Conservation (phyloP, 2,329 filamentous ascomycete genomes). For the Ustulina deusta region DNA sequence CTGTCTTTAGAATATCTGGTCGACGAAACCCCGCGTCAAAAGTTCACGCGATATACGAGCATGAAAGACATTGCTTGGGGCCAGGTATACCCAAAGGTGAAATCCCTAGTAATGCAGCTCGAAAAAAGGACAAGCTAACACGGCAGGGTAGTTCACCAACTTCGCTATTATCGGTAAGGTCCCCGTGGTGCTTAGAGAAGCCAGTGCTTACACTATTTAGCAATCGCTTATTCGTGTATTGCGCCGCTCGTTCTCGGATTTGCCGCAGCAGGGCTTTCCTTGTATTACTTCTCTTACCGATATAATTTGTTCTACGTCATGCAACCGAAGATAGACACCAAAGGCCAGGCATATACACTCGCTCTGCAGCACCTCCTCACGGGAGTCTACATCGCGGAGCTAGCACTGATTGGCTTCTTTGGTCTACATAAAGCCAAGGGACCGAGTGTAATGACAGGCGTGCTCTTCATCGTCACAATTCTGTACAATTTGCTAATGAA, state of each 20-base stretch:
- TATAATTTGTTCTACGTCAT: conserved; percentile 82
- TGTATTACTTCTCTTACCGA: conserved; percentile 81
- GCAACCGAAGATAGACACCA: conserved; percentile 77
- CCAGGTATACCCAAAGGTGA: conserved; percentile 70
- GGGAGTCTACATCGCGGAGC: conserved; percentile 76
- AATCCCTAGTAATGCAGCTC: neutral
- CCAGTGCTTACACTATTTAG: conserved; percentile 38
- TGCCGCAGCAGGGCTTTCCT: conserved; percentile 72
- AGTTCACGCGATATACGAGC: conserved; percentile 73
- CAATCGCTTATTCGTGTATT: conserved; percentile 79
- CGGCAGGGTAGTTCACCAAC: conserved; percentile 47
- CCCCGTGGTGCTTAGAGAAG: neutral
- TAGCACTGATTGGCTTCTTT: conserved; percentile 78
- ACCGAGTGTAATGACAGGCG: conserved; percentile 71
- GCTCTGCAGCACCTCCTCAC: conserved; percentile 78
- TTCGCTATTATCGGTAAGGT: conserved; percentile 51
- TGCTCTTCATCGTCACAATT: conserved; percentile 70
- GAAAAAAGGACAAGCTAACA: conserved; percentile 25
- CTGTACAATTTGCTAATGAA: conserved; percentile 67
- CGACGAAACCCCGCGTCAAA: conserved; percentile 77
- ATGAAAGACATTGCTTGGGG: conserved; percentile 75
- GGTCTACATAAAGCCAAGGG: conserved; percentile 68
- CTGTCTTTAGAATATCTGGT: conserved; percentile 73
- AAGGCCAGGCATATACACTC: conserved; percentile 77
- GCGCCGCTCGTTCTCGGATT: conserved; percentile 79